A percentile compares a stretch with the other conserved stretches of the same genome.
Evolutionary conservation across 1,139 yeast species (phyloP).

Genomic region (Taphrina pruni): DNA sequence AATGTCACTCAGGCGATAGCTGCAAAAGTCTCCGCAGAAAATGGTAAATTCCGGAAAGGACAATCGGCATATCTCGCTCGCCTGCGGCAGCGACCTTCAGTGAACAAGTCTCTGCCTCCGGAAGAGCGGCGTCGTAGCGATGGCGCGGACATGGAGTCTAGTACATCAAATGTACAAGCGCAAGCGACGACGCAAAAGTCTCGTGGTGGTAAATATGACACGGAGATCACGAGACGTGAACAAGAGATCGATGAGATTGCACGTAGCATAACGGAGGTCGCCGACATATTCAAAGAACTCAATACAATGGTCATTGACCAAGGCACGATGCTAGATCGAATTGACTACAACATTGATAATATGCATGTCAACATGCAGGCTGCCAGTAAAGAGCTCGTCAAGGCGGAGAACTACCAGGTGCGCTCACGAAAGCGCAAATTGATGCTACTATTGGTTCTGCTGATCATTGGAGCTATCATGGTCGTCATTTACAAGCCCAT

Average conservation of each 20-base stretch:
- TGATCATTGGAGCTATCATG: slow-evolving; percentile 75
- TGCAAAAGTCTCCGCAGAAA: slow-evolving; percentile 74
- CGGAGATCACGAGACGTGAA: slow-evolving; percentile 72
- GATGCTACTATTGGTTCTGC: slow-evolving; percentile 70
- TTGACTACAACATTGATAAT: slow-evolving; percentile 84
- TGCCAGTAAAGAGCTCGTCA: slow-evolving; percentile 69
- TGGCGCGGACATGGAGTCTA: slow-evolving; percentile 10
- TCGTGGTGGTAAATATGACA: slow-evolving; percentile 47
- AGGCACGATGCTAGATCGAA: slow-evolving; percentile 89
- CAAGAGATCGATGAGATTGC: slow-evolving; percentile 88
- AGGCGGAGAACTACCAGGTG: slow-evolving; percentile 80
- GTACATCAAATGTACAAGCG: neutral
- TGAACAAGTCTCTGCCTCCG: slow-evolving; percentile 31
- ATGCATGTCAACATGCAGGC: slow-evolving; percentile 75
- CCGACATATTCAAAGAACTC: slow-evolving; percentile 90
- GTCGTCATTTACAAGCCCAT: slow-evolving; percentile 58
- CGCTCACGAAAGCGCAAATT: slow-evolving; percentile 90
- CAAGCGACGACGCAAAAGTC: slow-evolving; percentile 21
- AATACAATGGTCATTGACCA: slow-evolving; percentile 92
- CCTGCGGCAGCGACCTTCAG: slow-evolving; percentile 51
- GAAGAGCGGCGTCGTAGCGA: slow-evolving; percentile 7
- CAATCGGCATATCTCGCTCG: slow-evolving; percentile 86
- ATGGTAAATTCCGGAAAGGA: slow-evolving; percentile 78
- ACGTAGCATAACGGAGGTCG: slow-evolving; percentile 89
- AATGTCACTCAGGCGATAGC: slow-evolving; percentile 88